Percentiles rank a stretch among this genome's conserved stretches.
These are phyloP conservation scores for Sanghuangporus baumii DNA, from an alignment of 1,284 basidiomycete species.

Conservation along the genomic window DNA sequence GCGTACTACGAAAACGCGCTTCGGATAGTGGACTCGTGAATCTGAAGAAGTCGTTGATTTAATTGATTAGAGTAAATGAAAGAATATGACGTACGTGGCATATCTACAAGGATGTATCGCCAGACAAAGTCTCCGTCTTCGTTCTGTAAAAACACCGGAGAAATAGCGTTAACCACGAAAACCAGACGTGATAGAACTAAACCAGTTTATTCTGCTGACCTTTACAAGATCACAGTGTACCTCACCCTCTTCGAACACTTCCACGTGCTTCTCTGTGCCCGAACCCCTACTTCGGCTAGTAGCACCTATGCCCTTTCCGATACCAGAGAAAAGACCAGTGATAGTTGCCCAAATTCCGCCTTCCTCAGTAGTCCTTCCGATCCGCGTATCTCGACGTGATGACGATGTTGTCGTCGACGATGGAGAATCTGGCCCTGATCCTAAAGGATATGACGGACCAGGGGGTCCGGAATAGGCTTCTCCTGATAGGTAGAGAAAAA, in stretches of 20 bases:
- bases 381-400: constrained; percentile 23
- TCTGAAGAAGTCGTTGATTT: constrained; percentile 33
- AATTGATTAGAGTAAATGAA: background rate
- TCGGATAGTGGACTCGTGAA: constrained; percentile 55
- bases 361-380: constrained; percentile 29
- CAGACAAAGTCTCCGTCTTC: constrained; percentile 72
- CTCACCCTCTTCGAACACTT: constrained; percentile 62
- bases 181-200: background rate
- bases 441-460: constrained; percentile 8
- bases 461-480: constrained; percentile 29
- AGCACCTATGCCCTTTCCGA: constrained; percentile 42
- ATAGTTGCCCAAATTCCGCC: constrained; percentile 44
- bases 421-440: background rate
- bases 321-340: constrained; percentile 62
- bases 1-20: constrained; percentile 68
- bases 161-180: constrained; percentile 12
- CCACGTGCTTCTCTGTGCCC: background rate
- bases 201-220: constrained; percentile 35
- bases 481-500: constrained; percentile 68
- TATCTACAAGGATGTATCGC: constrained; percentile 70
- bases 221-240: constrained; percentile 72
- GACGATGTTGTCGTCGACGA: constrained; percentile 26
- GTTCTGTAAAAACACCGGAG: constrained; percentile 40
- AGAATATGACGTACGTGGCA: constrained; percentile 55
- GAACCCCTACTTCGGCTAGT: constrained; percentile 19